These are phyloP conservation scores for Calonectria hongkongensis DNA, from an alignment of 2,329 filamentous ascomycete species.

Conservation along the genomic window DNA sequence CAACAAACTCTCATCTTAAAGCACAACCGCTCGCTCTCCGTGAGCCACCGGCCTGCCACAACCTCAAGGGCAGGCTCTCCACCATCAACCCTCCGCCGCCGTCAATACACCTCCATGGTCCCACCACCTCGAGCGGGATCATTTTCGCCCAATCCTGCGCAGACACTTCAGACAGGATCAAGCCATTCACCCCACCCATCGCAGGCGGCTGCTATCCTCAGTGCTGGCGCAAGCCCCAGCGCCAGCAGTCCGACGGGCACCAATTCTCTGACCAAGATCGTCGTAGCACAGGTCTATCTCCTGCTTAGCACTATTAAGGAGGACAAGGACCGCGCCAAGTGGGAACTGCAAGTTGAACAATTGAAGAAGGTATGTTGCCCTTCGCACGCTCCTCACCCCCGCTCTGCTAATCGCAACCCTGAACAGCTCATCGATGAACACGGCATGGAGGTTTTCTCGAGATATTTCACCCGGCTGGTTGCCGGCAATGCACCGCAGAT, in stretches of 20 bases:
- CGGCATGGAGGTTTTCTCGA: slow-evolving; percentile 99
- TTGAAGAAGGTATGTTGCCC: slow-evolving; percentile 84
- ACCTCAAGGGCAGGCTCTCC: slow-evolving; percentile 61
- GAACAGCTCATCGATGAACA: slow-evolving; percentile 92
- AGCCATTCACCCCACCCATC: slow-evolving; percentile 75
- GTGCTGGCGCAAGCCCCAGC: slow-evolving; percentile 77
- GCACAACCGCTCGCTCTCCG: slow-evolving; percentile 53
- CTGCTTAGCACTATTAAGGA: slow-evolving; percentile 96
- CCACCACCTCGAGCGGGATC: slow-evolving; percentile 78
- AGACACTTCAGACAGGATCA: slow-evolving; percentile 74
- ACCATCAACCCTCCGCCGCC: slow-evolving; percentile 56
- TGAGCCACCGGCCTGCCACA: slow-evolving; percentile 60
- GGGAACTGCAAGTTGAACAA: slow-evolving; percentile 93
- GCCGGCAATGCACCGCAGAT: slow-evolving; percentile 93
- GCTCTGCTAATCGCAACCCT: slow-evolving; percentile 46
- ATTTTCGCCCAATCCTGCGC: slow-evolving; percentile 77
- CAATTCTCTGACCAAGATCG: slow-evolving; percentile 89
- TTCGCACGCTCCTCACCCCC: slow-evolving; percentile 2
- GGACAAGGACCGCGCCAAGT: slow-evolving; percentile 92
- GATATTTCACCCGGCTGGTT: slow-evolving; percentile 95
- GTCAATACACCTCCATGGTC: slow-evolving; percentile 71
- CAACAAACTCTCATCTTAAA: slow-evolving; percentile 53
- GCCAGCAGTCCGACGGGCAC: slow-evolving; percentile 78
- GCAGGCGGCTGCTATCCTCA: slow-evolving; percentile 72
- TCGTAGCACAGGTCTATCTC: slow-evolving; percentile 95